Conservation (phyloP, 2,329 filamentous ascomycete species). For the Falciphora oryzae region DNA sequence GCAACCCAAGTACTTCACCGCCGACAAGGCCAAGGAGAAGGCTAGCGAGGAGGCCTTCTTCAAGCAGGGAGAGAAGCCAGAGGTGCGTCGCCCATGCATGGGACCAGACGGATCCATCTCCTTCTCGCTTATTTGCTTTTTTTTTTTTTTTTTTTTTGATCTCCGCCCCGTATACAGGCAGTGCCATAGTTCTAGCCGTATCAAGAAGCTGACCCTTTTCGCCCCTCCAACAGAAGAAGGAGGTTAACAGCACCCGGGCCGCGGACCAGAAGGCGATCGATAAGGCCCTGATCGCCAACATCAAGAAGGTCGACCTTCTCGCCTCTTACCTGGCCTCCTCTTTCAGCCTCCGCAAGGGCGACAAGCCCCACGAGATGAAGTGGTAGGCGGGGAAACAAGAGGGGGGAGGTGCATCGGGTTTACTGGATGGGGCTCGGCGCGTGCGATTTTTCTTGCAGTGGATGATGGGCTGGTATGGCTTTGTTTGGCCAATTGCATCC, state of each 20-base stretch:
- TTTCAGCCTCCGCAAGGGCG: conserved; percentile 98
- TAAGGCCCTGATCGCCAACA: conserved; percentile 88
- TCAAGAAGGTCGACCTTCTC: conserved; percentile 98
- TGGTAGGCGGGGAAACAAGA: conserved; percentile 60
- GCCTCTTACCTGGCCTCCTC: conserved; percentile 88
- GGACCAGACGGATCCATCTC: not conserved
- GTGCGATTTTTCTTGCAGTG: conserved; percentile 6
- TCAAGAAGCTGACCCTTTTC: conserved; percentile 12
- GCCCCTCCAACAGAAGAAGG: conserved; percentile 74
- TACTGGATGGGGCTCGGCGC: conserved; percentile 8
- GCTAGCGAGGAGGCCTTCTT: conserved; percentile 98
- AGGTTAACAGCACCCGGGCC: conserved; percentile 83
- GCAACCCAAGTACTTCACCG: conserved; percentile 86
- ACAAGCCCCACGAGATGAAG: conserved; percentile 99
- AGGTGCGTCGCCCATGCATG: conserved; percentile 58
- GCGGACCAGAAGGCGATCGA: conserved; percentile 98
- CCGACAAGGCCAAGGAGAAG: conserved; percentile 94
- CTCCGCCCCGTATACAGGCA: not conserved
- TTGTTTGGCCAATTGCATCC: conserved; percentile 61
- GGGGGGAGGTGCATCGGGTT: conserved; percentile 22
- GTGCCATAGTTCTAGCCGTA: too few species aligned
- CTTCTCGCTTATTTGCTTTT: too few species aligned
- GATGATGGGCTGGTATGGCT: conserved; percentile 40
- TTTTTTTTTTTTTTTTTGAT: too few species aligned
- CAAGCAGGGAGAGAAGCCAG: conserved; percentile 96